phyloP scores from a whole-genome alignment of 345 rosid genomes.

The Rhodamnia argentea region DNA sequence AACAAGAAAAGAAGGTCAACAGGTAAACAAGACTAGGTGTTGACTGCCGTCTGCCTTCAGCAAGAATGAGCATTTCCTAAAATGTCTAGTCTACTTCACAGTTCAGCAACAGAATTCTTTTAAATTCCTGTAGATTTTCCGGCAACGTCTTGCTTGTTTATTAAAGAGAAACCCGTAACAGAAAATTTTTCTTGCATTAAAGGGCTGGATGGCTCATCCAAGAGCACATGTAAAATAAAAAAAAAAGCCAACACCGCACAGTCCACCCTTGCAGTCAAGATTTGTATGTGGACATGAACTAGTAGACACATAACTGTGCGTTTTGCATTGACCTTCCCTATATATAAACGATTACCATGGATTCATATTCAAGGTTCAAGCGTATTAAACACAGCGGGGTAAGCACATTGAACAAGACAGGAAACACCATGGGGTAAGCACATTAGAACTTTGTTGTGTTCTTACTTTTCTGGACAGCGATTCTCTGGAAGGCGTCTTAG shows the following conservation, averaged over 20 bases:
- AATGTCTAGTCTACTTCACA: not conserved
- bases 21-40: not conserved
- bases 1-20: no score
- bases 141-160: not conserved
- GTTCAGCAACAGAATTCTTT: not conserved
- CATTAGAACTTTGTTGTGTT: not conserved
- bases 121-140: not conserved
- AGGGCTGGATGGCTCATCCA: not conserved
- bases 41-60: not conserved
- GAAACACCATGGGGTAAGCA: not conserved
- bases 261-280: not conserved
- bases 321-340: not conserved
- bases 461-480: slow-evolving; percentile 52
- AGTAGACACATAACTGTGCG: not conserved
- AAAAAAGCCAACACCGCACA: not conserved
- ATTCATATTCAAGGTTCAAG: not conserved
- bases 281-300: not conserved
- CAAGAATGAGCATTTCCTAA: not conserved
- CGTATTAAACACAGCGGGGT: not conserved
- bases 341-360: not conserved
- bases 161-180: not conserved
- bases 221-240: not conserved
- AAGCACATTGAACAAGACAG: not conserved
- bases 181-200: not conserved
- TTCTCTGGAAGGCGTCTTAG: slow-evolving; percentile 94